A percentile compares a stretch with the other conserved stretches of the same genome.
These are phyloP conservation scores for Boletus sp. DNA, from an alignment of 768 basidiomycete genomes.

Conservation along the genomic window DNA sequence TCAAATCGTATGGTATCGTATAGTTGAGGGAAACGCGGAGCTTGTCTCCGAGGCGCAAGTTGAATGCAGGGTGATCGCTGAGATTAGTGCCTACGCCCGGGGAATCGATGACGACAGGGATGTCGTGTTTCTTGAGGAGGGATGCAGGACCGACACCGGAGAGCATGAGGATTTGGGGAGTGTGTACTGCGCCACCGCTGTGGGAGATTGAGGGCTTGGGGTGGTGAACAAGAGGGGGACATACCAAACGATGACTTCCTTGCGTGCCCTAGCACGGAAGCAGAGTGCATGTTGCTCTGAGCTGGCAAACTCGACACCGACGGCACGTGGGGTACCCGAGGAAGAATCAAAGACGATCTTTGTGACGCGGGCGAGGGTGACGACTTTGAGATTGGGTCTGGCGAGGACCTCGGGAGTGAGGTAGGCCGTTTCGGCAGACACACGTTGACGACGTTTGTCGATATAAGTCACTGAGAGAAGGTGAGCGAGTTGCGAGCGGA, in stretches of 20 bases:
- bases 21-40: conserved; percentile 42
- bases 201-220: not conserved
- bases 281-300: conserved; percentile 20
- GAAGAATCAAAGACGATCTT: conserved; percentile 53
- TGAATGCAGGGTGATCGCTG: conserved; percentile 62
- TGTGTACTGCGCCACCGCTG: conserved; percentile 63
- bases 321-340: conserved; percentile 43
- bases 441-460: conserved; percentile 48
- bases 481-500: not conserved
- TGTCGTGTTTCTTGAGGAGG: conserved; percentile 49
- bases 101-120: conserved; percentile 59
- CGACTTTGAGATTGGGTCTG: conserved; percentile 64
- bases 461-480: conserved; percentile 62
- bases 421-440: conserved; percentile 66
- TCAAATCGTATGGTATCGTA: conserved; percentile 28
- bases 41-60: conserved; percentile 53
- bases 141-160: conserved; percentile 74
- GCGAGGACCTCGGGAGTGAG: conserved; percentile 62
- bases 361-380: conserved; percentile 54
- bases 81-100: conserved; percentile 76
- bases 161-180: conserved; percentile 67
- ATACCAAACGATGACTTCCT: conserved; percentile 63
- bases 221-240: conserved; percentile 10
- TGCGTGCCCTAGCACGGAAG: conserved; percentile 48
- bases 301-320: conserved; percentile 60